Conservation (phyloP, 441 rosid species). For the Jatropha multifida region DNA sequence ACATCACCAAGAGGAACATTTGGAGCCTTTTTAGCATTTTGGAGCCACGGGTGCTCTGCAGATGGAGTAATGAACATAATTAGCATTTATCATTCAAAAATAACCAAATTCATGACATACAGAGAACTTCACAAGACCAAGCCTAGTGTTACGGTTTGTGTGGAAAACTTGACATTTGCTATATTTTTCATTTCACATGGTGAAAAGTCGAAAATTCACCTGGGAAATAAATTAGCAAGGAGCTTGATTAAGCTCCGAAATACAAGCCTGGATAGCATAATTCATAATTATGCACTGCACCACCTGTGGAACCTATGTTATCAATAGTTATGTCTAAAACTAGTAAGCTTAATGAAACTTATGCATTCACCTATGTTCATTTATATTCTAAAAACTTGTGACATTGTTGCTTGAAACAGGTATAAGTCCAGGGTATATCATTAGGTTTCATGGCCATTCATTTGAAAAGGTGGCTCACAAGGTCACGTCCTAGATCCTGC, state of each 20-base stretch:
- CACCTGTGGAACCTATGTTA: neutral
- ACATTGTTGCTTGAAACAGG: neutral
- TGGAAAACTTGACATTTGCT: neutral
- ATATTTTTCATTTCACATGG: neutral
- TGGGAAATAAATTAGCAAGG: neutral
- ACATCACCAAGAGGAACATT: constrained; percentile 98
- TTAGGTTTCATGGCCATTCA: neutral
- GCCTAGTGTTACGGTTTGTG: neutral
- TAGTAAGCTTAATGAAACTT: neutral
- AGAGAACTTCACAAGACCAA: neutral
- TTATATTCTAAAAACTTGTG: too few species aligned
- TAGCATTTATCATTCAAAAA: constrained; percentile 5
- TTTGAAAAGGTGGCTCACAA: neutral
- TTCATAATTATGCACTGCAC: neutral
- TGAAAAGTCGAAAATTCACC: neutral
- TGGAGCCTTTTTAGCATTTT: constrained; percentile 94
- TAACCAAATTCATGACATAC: neutral
- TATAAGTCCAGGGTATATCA: neutral
- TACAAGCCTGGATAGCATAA: neutral
- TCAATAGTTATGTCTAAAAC: neutral
- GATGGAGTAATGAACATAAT: constrained; percentile 22
- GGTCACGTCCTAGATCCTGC: neutral
- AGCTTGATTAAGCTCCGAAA: neutral
- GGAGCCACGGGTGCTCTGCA: constrained; percentile 97
- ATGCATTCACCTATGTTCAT: too few species aligned